These are phyloP conservation scores for Ogataea neopini DNA, from an alignment of 805 yeast species.

Conservation along the genomic window DNA sequence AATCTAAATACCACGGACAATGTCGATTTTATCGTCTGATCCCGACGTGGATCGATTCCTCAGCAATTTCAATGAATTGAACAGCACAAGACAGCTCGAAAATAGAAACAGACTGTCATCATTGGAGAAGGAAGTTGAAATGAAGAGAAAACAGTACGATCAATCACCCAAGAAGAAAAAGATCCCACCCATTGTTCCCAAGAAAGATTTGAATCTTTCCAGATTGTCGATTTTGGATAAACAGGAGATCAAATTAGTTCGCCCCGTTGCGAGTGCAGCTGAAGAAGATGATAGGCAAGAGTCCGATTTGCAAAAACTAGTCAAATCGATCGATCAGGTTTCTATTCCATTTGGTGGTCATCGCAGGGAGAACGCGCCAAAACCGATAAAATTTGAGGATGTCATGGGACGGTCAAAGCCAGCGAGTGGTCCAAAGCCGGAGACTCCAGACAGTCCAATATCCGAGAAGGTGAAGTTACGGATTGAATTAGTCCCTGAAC, in stretches of 20 bases:
- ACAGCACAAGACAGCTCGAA: conserved; percentile 21
- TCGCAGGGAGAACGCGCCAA: conserved; percentile 22
- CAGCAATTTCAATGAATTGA: conserved; percentile 24
- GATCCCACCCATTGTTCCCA: conserved; percentile 31
- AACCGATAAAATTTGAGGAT: conserved; percentile 26
- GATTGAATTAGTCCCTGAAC: neutral
- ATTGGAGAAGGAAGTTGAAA: conserved; percentile 25
- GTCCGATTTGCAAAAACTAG: conserved; percentile 3
- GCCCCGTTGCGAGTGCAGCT: conserved; percentile 21
- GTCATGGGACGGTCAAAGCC: conserved; percentile 13
- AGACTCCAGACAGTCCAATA: neutral
- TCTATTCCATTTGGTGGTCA: conserved; percentile 5
- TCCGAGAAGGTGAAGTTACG: conserved; percentile 1
- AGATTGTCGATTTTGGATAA: neutral
- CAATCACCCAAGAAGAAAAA: conserved; percentile 27
- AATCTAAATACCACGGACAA: neutral
- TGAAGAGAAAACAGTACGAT: conserved; percentile 22
- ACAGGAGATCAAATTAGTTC: conserved; percentile 15
- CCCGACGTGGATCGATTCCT: conserved; percentile 30
- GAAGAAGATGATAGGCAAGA: neutral
- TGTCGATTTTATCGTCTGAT: conserved; percentile 17
- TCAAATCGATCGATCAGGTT: conserved; percentile 14
- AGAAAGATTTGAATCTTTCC: conserved; percentile 21
- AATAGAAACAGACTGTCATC: conserved; percentile 18
- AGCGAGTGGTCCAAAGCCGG: neutral